A percentile compares a stretch with the other conserved stretches of the same genome.
Evolutionary conservation across 2,329 filamentous ascomycete species (phyloP).

Genomic region (Mycosphaerelloides madeirae): DNA sequence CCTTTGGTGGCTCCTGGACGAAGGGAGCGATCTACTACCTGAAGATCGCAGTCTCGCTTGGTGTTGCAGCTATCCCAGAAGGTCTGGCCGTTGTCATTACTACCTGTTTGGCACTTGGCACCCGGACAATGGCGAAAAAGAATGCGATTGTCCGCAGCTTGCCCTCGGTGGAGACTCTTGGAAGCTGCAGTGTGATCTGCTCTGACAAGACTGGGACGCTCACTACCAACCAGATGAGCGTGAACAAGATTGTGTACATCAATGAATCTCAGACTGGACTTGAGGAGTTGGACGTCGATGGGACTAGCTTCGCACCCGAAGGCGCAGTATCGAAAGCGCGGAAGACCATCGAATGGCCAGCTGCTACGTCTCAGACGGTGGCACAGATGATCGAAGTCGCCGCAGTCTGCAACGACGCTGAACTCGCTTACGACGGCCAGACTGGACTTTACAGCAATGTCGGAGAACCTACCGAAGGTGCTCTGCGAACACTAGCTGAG

Average conservation of each 20-base stretch:
- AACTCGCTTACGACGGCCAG: constrained; percentile 74
- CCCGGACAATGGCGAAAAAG: constrained; percentile 97
- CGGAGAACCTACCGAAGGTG: constrained; percentile 93
- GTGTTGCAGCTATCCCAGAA: constrained; percentile 95
- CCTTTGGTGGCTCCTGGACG: constrained; percentile 77
- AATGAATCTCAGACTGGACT: constrained; percentile 67
- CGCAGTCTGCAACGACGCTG: constrained; percentile 83
- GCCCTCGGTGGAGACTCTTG: constrained; percentile 93
- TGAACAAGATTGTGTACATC: constrained; percentile 85
- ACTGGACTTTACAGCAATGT: constrained; percentile 72
- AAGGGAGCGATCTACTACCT: constrained; percentile 99
- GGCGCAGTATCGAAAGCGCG: constrained; percentile 66
- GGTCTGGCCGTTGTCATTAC: constrained; percentile 97
- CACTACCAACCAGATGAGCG: constrained; percentile 99
- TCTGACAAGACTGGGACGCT: constrained; percentile 98
- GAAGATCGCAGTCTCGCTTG: constrained; percentile 97
- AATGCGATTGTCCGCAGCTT: constrained; percentile 95
- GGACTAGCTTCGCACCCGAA: constrained; percentile 83
- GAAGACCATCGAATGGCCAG: constrained; percentile 62
- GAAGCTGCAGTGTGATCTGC: constrained; percentile 98
- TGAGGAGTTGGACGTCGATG: constrained; percentile 83
- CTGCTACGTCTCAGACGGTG: constrained; percentile 68
- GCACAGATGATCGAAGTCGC: constrained; percentile 68
- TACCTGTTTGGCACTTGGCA: constrained; percentile 93
- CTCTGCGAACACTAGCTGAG: constrained; percentile 82